Percentiles rank a stretch among this genome's conserved stretches.
Evolutionary conservation across 1,139 yeast genomes (phyloP).

Genomic region (Kurtzmaniella quercitrusa): DNA sequence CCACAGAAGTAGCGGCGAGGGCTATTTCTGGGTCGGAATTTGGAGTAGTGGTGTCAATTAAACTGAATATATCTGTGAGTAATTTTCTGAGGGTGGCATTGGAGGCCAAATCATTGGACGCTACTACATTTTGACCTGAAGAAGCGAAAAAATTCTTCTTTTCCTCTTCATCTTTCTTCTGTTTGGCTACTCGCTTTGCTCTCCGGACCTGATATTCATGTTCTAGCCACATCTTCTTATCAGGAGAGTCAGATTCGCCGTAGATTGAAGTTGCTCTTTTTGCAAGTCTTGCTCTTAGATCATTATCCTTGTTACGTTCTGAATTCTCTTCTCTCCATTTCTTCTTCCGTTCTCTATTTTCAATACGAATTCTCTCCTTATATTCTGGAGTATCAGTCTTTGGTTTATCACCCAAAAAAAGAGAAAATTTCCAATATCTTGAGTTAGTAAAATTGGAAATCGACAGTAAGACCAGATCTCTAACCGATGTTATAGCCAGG

Average conservation of each 20-base stretch:
- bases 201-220: slow-evolving; percentile 65
- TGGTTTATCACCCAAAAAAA: slow-evolving; percentile 21
- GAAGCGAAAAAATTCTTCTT: slow-evolving; percentile 2
- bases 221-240: slow-evolving; percentile 68
- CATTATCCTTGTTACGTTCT: slow-evolving; percentile 83
- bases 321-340: slow-evolving; percentile 85
- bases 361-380: slow-evolving; percentile 60
- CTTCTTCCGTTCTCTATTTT: slow-evolving; percentile 82
- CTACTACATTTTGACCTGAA: not conserved
- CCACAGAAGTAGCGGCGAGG: slow-evolving; percentile 38
- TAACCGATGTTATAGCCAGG: slow-evolving; percentile 24
- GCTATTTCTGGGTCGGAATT: slow-evolving; percentile 35
- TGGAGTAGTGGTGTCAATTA: slow-evolving; percentile 30
- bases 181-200: slow-evolving; percentile 49
- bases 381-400: slow-evolving; percentile 30
- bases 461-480: slow-evolving; percentile 27
- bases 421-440: slow-evolving; percentile 13
- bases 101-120: slow-evolving; percentile 9
- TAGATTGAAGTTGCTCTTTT: slow-evolving; percentile 66
- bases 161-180: slow-evolving; percentile 21
- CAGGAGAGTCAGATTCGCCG: slow-evolving; percentile 55
- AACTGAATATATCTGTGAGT: slow-evolving; percentile 32
- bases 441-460: slow-evolving; percentile 22
- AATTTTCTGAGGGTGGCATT: slow-evolving; percentile 23
- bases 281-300: slow-evolving; percentile 70